Evolutionary conservation across 306 rosid species (phyloP).

Genomic region (Corylus americana): DNA sequence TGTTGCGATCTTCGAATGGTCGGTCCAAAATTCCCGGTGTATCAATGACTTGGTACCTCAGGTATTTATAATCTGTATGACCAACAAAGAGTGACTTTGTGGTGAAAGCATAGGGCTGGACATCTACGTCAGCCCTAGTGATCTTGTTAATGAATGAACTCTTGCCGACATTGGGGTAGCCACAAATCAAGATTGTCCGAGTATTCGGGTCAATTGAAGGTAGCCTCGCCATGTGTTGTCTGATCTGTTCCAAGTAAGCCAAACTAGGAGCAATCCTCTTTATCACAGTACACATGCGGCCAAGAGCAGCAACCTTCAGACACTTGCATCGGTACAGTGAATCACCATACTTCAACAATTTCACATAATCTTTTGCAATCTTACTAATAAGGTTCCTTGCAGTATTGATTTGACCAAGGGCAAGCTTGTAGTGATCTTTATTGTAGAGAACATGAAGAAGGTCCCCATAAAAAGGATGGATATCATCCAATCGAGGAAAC

Average conservation of each 20-base stretch:
- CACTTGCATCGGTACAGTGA: conserved; percentile 77
- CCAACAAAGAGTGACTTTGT: conserved; percentile 89
- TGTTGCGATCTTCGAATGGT: conserved; percentile 87
- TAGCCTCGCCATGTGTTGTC: conserved; percentile 92
- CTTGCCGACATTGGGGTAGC: conserved; percentile 92
- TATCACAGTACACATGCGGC: conserved; percentile 90
- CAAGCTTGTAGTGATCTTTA: conserved; percentile 95
- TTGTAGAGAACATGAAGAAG: conserved; percentile 86
- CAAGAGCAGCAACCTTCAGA: conserved; percentile 89
- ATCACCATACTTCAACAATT: conserved; percentile 79
- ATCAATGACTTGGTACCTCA: conserved; percentile 89
- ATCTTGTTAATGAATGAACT: conserved; percentile 90
- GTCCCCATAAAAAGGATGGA: conserved; percentile 84
- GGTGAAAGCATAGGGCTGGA: conserved; percentile 91
- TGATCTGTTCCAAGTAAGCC: conserved; percentile 86
- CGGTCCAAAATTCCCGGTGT: conserved; percentile 92
- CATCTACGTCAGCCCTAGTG: conserved; percentile 89
- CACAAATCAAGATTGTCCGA: conserved; percentile 76
- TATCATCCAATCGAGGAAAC: conserved; percentile 77
- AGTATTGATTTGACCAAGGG: conserved; percentile 84
- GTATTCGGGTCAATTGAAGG: conserved; percentile 87
- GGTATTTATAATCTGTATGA: conserved; percentile 81
- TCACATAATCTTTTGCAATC: conserved; percentile 80
- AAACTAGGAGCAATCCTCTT: conserved; percentile 85
- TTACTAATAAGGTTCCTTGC: conserved; percentile 81